These are phyloP conservation scores for Diaporthe amygdali DNA, from an alignment of 2,329 filamentous ascomycete species.

Conservation along the genomic window DNA sequence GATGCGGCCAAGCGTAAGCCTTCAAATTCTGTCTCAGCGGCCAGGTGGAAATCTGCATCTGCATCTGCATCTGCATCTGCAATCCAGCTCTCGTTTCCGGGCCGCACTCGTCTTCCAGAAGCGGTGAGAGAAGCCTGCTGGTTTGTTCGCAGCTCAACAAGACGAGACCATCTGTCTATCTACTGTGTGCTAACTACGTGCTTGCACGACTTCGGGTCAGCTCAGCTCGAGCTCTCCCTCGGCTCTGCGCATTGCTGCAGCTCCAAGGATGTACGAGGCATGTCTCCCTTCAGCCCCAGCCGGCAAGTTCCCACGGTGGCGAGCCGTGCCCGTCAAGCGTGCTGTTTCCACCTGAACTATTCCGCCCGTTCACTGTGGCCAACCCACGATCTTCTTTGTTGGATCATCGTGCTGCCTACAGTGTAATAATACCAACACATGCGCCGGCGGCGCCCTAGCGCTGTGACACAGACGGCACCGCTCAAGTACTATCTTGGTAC, in stretches of 20 bases:
- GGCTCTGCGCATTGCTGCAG: background rate
- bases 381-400: background rate
- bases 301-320: background rate
- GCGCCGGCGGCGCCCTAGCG: constrained; percentile 5
- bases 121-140: background rate
- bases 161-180: background rate
- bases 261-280: background rate
- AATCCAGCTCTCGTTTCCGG: background rate
- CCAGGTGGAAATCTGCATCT: background rate
- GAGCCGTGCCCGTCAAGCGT: background rate
- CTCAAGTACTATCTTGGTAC: background rate
- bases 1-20: background rate
- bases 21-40: background rate
- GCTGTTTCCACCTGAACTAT: background rate
- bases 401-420: constrained; percentile 10
- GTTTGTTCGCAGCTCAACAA: background rate
- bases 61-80: background rate
- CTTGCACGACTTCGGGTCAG: background rate
- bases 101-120: background rate
- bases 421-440: background rate
- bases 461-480: constrained; percentile 7
- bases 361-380: background rate
- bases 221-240: background rate
- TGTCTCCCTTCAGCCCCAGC: background rate
- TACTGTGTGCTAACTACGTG: background rate